These are phyloP conservation scores for Tricholoma flavovirens DNA, from an alignment of 768 basidiomycete species.

Conservation along the genomic window DNA sequence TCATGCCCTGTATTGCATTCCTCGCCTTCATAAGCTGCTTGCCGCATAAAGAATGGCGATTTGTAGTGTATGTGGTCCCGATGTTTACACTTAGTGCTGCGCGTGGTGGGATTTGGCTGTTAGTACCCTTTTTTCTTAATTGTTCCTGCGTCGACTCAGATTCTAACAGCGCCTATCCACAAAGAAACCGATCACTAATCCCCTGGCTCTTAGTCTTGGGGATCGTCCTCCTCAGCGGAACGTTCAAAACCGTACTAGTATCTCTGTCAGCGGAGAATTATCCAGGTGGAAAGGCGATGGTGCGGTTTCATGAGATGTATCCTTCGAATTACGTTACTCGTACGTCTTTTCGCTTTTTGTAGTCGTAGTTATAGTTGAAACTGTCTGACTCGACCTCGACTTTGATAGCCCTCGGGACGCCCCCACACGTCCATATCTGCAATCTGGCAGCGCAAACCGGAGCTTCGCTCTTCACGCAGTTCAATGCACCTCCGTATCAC, in stretches of 20 bases:
- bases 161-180: no score
- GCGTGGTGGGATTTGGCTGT: conserved; percentile 59
- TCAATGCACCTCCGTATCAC: conserved; percentile 51
- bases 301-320: conserved; percentile 50
- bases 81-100: conserved; percentile 77
- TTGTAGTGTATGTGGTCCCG: conserved; percentile 84
- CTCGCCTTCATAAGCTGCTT: conserved; percentile 64
- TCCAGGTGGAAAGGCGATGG: conserved; percentile 78
- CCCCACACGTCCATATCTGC: conserved; percentile 65
- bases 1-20: conserved; percentile 48
- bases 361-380: neutral
- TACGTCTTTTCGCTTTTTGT: conserved; percentile 10
- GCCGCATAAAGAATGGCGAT: conserved; percentile 97
- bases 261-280: conserved; percentile 72
- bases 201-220: neutral
- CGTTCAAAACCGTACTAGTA: conserved; percentile 47
- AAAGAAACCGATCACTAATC: no score
- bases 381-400: neutral
- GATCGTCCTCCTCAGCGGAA: conserved; percentile 36
- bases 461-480: conserved; percentile 80
- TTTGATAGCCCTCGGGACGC: neutral
- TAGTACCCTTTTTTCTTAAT: conserved; percentile 19
- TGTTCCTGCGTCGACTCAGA: neutral
- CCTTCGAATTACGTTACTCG: conserved; percentile 18
- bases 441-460: conserved; percentile 89